These are phyloP conservation scores for Colletotrichum tabaci DNA, from an alignment of 2,329 filamentous ascomycete species.

Conservation along the genomic window DNA sequence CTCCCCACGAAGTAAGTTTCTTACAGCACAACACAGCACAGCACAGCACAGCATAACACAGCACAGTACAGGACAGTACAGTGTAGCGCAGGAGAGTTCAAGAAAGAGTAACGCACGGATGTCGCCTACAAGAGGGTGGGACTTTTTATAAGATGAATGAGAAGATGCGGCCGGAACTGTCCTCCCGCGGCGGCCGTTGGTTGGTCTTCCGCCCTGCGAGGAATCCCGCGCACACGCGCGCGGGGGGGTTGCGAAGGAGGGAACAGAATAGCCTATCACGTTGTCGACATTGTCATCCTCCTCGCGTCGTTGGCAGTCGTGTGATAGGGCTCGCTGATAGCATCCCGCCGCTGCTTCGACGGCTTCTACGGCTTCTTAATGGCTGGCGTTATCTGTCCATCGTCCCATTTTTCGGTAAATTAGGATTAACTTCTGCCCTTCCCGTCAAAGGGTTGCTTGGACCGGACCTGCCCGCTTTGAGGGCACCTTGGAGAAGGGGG, in stretches of 20 bases:
- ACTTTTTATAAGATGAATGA: background rate
- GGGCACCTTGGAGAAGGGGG: background rate
- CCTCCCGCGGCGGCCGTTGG: background rate
- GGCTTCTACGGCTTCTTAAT: background rate
- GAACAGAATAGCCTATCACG: constrained; percentile 18
- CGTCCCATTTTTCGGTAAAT: constrained; percentile 6
- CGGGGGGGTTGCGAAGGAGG: constrained; percentile 13
- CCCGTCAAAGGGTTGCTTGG: background rate
- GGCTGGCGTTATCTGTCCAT: constrained; percentile 1
- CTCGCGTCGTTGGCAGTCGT: constrained; percentile 5
- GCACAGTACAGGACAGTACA: background rate
- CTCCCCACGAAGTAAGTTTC: background rate
- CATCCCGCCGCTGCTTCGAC: background rate
- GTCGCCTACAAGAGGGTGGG: background rate
- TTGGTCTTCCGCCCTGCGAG: background rate
- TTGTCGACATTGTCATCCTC: constrained; percentile 23
- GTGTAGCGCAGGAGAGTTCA: background rate
- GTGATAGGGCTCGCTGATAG: constrained; percentile 17
- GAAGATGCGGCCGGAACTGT: background rate
- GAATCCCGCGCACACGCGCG: too few relatives aligned
- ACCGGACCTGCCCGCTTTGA: background rate
- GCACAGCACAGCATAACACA: background rate
- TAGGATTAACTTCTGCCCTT: constrained; percentile 5
- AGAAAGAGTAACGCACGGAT: background rate
- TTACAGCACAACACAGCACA: background rate